Conservation (phyloP, 345 rosid species). For the Mangifera indica region DNA sequence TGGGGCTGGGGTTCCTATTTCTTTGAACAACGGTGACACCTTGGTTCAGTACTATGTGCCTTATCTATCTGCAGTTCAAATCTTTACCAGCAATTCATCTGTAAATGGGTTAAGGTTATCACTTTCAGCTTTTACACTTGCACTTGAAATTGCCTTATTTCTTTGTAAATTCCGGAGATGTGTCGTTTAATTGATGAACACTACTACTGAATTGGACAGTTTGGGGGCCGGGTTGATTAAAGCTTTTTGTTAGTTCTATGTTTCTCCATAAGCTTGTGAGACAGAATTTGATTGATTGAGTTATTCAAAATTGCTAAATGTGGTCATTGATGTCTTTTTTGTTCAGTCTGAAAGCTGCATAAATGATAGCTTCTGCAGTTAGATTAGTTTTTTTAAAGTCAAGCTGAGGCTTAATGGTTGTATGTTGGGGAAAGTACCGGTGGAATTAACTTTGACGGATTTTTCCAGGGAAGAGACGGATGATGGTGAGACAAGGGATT, state of each 20-base stretch:
- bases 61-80: constrained; percentile 93
- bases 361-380: neutral
- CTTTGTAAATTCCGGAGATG: neutral
- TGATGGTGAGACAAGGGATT: constrained; percentile 76
- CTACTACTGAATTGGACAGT: neutral
- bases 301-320: neutral
- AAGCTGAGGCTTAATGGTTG: no score
- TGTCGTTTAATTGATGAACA: neutral
- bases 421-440: neutral
- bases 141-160: neutral
- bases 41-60: constrained; percentile 96
- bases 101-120: constrained; percentile 66
- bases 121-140: neutral
- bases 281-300: neutral
- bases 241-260: neutral
- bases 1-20: constrained; percentile 96
- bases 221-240: neutral
- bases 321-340: neutral
- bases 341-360: neutral
- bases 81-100: constrained; percentile 75
- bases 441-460: neutral
- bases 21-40: constrained; percentile 61
- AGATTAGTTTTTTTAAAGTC: neutral
- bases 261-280: neutral
- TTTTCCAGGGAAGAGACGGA: constrained; percentile 73